Conservation (phyloP, 1,284 basidiomycete genomes). For the Rhodotorula sp. region DNA sequence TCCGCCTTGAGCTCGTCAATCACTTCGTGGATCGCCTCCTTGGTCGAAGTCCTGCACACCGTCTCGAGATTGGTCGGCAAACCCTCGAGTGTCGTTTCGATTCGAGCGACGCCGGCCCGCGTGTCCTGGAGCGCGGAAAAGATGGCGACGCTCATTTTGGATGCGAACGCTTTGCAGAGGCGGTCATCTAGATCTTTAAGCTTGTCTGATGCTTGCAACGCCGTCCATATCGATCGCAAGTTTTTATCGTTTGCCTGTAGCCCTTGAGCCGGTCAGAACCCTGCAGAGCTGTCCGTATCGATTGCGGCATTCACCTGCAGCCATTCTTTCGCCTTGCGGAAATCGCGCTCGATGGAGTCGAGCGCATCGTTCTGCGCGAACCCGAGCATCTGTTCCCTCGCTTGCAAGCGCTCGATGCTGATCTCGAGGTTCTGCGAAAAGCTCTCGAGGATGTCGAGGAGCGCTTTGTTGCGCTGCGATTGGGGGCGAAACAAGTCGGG, state of each 20-base stretch:
- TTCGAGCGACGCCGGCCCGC: constrained; percentile 29
- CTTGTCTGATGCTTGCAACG: constrained; percentile 36
- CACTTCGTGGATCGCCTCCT: constrained; percentile 30
- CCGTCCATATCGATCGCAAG: constrained; percentile 21
- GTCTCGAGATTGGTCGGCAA: constrained; percentile 22
- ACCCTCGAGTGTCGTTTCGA: constrained; percentile 36
- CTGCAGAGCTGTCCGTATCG: constrained; percentile 30
- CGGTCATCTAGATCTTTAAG: constrained; percentile 41
- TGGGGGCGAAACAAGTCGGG: too few relatives aligned
- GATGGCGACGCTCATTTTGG: constrained; percentile 42
- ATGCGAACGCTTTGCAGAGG: constrained; percentile 33
- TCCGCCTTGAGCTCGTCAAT: constrained; percentile 36
- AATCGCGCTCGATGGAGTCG: constrained; percentile 27
- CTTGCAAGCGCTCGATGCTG: constrained; percentile 26
- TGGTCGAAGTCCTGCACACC: constrained; percentile 23
- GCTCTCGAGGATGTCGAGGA: constrained; percentile 38
- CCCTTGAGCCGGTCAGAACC: neutral
- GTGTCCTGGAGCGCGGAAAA: constrained; percentile 41
- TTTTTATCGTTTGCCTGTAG: neutral
- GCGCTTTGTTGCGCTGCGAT: constrained; percentile 17
- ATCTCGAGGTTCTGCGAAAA: constrained; percentile 34
- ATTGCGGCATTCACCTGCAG: constrained; percentile 21
- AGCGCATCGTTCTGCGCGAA: constrained; percentile 25
- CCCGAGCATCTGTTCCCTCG: constrained; percentile 22
- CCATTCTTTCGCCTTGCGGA: constrained; percentile 29